Base-by-base conservation (phyloP, 768 basidiomycete species). In the Russula dissimulans region DNA sequence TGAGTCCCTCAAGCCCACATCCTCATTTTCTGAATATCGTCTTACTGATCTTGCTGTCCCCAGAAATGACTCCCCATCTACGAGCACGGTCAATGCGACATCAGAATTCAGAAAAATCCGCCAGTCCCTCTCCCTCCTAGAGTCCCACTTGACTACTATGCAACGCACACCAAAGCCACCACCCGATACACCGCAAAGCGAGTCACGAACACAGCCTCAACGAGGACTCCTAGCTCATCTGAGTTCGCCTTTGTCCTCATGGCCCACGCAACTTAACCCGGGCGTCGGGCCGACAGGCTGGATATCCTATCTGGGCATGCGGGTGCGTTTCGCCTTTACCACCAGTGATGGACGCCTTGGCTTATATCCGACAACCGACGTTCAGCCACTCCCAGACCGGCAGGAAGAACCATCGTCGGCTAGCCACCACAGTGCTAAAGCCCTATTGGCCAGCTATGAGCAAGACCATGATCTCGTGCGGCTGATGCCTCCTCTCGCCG, bases 101-200 rank as follows among this genome's bases (percentile, higher is more conserved):
- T 59, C 63, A 12, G 65, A 65, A 11, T 63, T 65, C 31, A 56
- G 56, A 31, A 65, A 60, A 41, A 60, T 65, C 22, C 65, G 65
- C 41, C 65, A 65, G 15, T 65, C 65, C n/a, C 54, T 65, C 5
- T 59, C 62, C n/a, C 54, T 64, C 2, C 63, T 65, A 15, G 65
- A 65, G 42, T 60, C 62, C 50, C 65, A 65, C 36, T 31, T 64
- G 36, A 52, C 41, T 18, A 53, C 56, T 18, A 12, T 52, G 38
- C 54, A 62, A 15, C 47, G 56, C 44, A 26, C 53, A 34, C 29
- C 56, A 9, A 49, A 45, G 42, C 46, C 32, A 4, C 45, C 12
- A 36, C 4, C 49, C 11, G 63, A 60, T 31, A 34, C 41, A 0
- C 32, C 45, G 11, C 36, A 36, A 17, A 44, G 11, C 45, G 57